Evolutionary conservation across 768 basidiomycete genomes (phyloP).

Genomic region (Rhodotorula kratochvilovae): DNA sequence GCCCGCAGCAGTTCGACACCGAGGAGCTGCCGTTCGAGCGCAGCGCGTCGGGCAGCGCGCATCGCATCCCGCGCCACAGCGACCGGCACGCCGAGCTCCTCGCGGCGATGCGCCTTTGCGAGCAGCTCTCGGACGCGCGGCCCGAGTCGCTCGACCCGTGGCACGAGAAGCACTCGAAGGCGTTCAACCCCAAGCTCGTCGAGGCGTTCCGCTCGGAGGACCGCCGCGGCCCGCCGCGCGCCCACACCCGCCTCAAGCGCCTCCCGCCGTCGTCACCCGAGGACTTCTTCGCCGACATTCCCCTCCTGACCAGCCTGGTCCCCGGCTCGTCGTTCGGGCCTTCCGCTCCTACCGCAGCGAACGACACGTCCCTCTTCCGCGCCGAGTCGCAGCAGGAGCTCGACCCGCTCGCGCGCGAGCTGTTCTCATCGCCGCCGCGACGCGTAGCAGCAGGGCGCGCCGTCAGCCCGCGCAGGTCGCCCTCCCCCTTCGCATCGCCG

Average conservation of each 20-base stretch:
- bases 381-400: neutral
- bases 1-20: slow-evolving; percentile 6
- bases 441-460: neutral
- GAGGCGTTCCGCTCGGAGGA: slow-evolving; percentile 6
- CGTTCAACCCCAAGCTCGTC: slow-evolving; percentile 32
- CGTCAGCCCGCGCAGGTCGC: neutral
- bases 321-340: neutral
- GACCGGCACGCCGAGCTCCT: slow-evolving; percentile 20
- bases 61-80: slow-evolving; percentile 22
- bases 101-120: neutral
- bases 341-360: neutral
- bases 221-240: neutral
- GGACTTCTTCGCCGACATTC: neutral
- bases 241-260: neutral
- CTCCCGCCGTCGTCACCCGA: neutral
- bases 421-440: neutral
- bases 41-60: slow-evolving; percentile 15
- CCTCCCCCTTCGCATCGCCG: neutral
- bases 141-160: slow-evolving; percentile 22
- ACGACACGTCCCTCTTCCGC: neutral
- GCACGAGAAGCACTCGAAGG: slow-evolving; percentile 26
- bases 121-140: slow-evolving; percentile 19
- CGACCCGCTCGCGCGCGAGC: neutral
- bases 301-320: neutral
- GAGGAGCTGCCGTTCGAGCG: slow-evolving; percentile 28